These are phyloP conservation scores for Panicum hallii DNA, from an alignment of 202 grass and related monocot genomes.

Conservation along the genomic window DNA sequence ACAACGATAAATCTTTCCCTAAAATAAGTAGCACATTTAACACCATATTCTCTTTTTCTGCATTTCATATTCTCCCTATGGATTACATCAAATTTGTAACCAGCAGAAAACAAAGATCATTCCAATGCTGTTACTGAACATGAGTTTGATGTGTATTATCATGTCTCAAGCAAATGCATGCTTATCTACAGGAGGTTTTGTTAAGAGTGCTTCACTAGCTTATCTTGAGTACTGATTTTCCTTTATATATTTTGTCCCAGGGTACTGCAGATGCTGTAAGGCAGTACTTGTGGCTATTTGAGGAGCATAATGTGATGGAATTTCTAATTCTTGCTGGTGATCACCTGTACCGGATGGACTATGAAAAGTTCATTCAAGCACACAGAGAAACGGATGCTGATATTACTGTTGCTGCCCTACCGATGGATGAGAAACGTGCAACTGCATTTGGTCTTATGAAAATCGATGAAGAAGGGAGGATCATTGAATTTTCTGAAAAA, in stretches of 20 bases:
- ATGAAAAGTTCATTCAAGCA: conserved; percentile 90
- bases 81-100: not conserved
- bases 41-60: not conserved
- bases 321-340: conserved; percentile 85
- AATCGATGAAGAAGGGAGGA: conserved; percentile 83
- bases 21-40: not conserved
- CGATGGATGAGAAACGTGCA: conserved; percentile 82
- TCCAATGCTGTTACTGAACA: conserved; percentile 13
- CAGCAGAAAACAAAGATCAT: not conserved
- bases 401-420: conserved; percentile 81
- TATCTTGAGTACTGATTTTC: conserved; percentile 32
- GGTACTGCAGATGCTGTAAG: conserved; percentile 89
- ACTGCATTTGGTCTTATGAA: conserved; percentile 93
- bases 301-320: conserved; percentile 95
- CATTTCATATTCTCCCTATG: not conserved
- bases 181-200: conserved; percentile 26
- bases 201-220: conserved; percentile 23
- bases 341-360: conserved; percentile 92
- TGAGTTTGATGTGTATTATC: not conserved
- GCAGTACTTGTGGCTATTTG: conserved; percentile 87
- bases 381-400: conserved; percentile 86
- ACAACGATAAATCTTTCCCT: not conserved
- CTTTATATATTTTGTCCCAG: conserved; percentile 48
- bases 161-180: not conserved
- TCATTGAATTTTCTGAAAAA: conserved; percentile 81